These are phyloP conservation scores for Cladorrhinum samala DNA, from an alignment of 495 filamentous ascomycete species.

Conservation along the genomic window DNA sequence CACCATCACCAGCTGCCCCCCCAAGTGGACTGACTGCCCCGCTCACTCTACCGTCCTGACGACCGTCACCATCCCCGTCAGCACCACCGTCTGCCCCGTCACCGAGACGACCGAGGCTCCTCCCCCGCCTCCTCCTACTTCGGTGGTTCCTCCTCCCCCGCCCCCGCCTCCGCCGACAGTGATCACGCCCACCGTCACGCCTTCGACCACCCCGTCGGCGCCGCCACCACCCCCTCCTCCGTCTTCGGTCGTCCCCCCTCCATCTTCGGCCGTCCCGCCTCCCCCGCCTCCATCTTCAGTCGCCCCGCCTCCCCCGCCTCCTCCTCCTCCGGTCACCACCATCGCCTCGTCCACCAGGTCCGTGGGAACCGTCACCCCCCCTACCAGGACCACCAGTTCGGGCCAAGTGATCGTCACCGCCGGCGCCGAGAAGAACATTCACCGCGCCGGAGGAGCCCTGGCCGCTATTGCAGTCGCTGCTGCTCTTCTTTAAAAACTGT, in stretches of 20 bases:
- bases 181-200: too few species aligned
- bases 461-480: conserved; percentile 28
- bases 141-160: conserved; percentile 11
- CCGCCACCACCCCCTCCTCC: conserved; percentile 9
- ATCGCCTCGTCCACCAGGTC: conserved; percentile 11
- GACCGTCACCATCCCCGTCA: conserved; percentile 27
- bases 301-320: conserved; percentile 18
- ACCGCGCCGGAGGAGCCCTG: conserved; percentile 30
- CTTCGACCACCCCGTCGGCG: conserved; percentile 13
- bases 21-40: conserved; percentile 22
- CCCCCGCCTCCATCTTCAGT: conserved; percentile 10
- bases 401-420: conserved; percentile 23
- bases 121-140: conserved; percentile 9
- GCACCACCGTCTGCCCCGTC: conserved; percentile 34
- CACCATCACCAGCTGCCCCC: conserved; percentile 27
- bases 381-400: conserved; percentile 12
- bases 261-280: conserved; percentile 12
- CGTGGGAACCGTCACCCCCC: conserved; percentile 13
- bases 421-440: conserved; percentile 21
- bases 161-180: conserved; percentile 5
- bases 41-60: conserved; percentile 30
- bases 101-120: conserved; percentile 10
- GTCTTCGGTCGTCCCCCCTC: too few species aligned
- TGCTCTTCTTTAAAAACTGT: conserved; percentile 23
- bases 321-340: conserved; percentile 10